Evolutionary conservation across 306 rosid genomes (phyloP), one percentile per base, ranked within the genome.

Genomic region (Fagus crenata): DNA sequence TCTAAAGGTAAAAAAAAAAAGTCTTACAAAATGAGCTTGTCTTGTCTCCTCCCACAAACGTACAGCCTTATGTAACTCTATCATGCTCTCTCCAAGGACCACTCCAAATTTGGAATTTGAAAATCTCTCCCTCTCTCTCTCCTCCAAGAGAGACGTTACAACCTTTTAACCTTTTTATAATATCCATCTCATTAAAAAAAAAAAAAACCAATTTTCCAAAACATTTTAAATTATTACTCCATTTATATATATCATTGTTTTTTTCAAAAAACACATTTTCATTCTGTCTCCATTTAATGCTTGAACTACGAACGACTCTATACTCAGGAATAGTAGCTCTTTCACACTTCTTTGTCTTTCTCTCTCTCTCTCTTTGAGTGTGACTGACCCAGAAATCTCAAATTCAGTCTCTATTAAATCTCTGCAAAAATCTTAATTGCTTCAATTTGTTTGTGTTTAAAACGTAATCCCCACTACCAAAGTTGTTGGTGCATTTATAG

Each of bases 91-190:
- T 59, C 84, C 79, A 46, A 46, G 72, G 69, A 64, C 83, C 65
- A 63, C 63, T 84, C 76, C 69, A 70, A 81, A 77, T 87, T 88
- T 78, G 87, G 92, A 93, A 87, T 93, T 93, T 91, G 97, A 93
- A 93, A 83, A 73, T 3, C 71, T 42, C 89, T 82, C 93, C 76
- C 51, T 46, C 51, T 46, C 51, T 46, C 51, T 46, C 51, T 14
- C 11, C 85, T 49, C 82, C 22, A 4, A 80, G 42, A 91, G 93
- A 90, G 98, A 93, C 98, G 98, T 91, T 93, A 71, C 9, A 79
- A 81, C 18, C 73, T 86, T 83, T 82, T 65, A n/a, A 69, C 73
- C 70, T 75, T 83, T 83, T 79, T 59, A 77, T 73, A 81, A 63
- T 75, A 4, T 1, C 18, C 13, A 13, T 32, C 7, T 17, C 12